phyloP scores from a whole-genome alignment of 331 rosid species.

The Erythrophleum ivorense region DNA sequence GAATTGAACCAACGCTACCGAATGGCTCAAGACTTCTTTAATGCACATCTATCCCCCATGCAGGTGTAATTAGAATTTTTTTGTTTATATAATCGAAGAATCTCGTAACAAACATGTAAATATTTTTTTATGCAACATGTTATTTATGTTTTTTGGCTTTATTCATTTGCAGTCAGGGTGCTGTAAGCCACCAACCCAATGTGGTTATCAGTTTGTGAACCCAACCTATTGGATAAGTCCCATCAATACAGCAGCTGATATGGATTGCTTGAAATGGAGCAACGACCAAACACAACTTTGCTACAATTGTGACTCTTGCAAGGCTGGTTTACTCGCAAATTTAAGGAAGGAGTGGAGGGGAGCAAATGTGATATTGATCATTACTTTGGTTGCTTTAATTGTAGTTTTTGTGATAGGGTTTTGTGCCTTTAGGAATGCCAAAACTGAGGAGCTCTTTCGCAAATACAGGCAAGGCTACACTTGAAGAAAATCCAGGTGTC shows the following conservation, averaged over 20 bases:
- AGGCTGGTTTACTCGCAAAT: conserved; percentile 81
- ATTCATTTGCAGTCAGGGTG: conserved; percentile 74
- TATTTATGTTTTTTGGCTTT: background rate
- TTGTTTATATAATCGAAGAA: background rate
- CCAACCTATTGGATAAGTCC: conserved; percentile 98
- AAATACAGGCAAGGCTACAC: conserved; percentile 81
- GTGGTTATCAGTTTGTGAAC: conserved; percentile 89
- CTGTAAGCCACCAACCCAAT: conserved; percentile 90
- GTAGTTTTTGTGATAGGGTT: conserved; percentile 61
- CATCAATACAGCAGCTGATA: conserved; percentile 75
- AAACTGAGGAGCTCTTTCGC: conserved; percentile 82
- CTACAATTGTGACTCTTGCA: conserved; percentile 84
- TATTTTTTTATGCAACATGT: background rate
- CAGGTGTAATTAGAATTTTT: conserved; percentile 52
- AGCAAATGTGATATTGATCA: conserved; percentile 64
- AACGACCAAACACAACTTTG: conserved; percentile 91
- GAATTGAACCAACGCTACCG: conserved; percentile 75
- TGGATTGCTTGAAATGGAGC: conserved; percentile 91
- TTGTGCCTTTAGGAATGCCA: conserved; percentile 86
- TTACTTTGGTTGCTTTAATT: conserved; percentile 62
- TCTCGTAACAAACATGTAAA: no score
- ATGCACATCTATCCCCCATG: conserved; percentile 67
- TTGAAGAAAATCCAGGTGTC: conserved; percentile 8
- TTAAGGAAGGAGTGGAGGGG: conserved; percentile 81
- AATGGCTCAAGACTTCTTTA: conserved; percentile 85